Percentiles rank a stretch among this genome's conserved stretches.
Conservation (phyloP, 148 eudicot genomes). For the Rhododendron henanense region DNA sequence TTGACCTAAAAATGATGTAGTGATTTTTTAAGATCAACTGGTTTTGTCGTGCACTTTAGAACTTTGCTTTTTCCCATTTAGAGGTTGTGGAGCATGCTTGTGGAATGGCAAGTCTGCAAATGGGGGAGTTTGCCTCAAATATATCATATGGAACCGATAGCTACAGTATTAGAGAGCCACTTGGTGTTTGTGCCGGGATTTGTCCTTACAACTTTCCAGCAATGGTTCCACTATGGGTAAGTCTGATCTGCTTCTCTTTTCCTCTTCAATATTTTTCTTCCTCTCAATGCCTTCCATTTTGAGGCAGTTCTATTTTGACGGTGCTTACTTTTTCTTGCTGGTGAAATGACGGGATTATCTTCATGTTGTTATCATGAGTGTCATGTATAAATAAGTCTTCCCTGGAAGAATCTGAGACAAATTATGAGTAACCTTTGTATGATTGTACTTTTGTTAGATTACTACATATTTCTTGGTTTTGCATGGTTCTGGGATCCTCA, state of each 20-base stretch:
- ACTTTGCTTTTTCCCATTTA: conserved; percentile 24
- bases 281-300: not conserved
- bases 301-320: not conserved
- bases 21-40: conserved; percentile 4
- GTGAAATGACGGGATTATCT: not conserved
- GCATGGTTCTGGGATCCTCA: not conserved
- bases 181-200: conserved; percentile 80
- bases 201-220: conserved; percentile 55
- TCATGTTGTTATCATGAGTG: not conserved
- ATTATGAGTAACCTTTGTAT: not conserved
- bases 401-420: not conserved
- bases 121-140: conserved; percentile 53
- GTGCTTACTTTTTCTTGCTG: not conserved
- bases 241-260: conserved; percentile 9
- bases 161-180: conserved; percentile 59
- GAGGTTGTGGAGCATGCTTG: conserved; percentile 72
- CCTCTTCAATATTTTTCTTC: not conserved
- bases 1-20: not conserved
- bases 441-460: not conserved
- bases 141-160: conserved; percentile 47
- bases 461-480: not conserved
- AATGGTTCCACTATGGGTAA: conserved; percentile 60
- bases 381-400: not conserved
- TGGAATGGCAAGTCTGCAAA: conserved; percentile 53
- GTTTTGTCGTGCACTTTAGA: not conserved